Base-by-base conservation (phyloP, 805 yeast genomes). In the Ogataea paraovalis region DNA sequence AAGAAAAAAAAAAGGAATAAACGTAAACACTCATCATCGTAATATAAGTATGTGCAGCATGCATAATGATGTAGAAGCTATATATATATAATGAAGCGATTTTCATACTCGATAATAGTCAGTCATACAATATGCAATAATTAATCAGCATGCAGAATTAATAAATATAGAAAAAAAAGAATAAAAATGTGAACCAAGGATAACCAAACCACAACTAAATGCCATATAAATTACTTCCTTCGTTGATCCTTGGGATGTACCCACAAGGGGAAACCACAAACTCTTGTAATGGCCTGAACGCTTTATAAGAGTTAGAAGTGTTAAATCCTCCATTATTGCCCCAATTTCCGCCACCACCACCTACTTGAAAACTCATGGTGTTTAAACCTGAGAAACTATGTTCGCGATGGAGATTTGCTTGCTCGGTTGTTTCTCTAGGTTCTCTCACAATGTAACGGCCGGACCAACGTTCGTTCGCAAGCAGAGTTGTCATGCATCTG, bases 401-500 rank as follows among this genome's bases (percentile, higher is more conserved):
- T 19, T 14, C 43, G n/a, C 14, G 28, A n/a, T 18, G 36, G 12
- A 28, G 37, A 28, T 14, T 9, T 22, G 16, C 28, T 18, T 19
- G 27, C 20, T 19, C 13, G 18, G 5, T 22, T 16, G 20, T 13
- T 7, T 45, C 48, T 13, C 44, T 20, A 0, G 55, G 47, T 38
- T 64, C 67, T 8, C 61, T 43, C 12, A 67, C 68, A 14, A 67
- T 37, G 32, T 28, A 59, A 21, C 54, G 52, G 16, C 69, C 69
- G 2, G 66, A 52, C 72, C 72, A 68, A 42, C 64, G 54, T 34
- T 68, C 71, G 47, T 61, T 62, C 7, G 64, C 56, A 1, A 58
- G 23, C 44, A 68, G 47, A 8, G 67, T 60, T 1, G 61, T 52
- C 64, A 68, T 67, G 46, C 72, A 68, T 14, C 71, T 45, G 5